Conservation (phyloP, 352 stramenopile genomes). For the Phytophthora pistaciae region DNA sequence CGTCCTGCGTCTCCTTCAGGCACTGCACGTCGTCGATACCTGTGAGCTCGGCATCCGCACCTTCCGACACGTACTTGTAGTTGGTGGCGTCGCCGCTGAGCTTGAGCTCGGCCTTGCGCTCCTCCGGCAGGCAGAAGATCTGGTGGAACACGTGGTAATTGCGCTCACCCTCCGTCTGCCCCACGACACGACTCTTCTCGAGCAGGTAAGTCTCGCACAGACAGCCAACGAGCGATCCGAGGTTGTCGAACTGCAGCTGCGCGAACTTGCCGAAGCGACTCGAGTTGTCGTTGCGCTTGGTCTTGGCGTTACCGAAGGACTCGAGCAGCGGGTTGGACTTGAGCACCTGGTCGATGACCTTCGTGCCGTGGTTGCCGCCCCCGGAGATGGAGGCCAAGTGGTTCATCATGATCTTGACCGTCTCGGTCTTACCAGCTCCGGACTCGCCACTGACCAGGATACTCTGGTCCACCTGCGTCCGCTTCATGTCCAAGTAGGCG, state of each 20-base stretch:
- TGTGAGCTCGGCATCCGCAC: conserved; percentile 59
- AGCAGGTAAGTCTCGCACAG: conserved; percentile 95
- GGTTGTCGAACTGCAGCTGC: conserved; percentile 77
- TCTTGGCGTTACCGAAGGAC: conserved; percentile 86
- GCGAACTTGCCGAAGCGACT: conserved; percentile 86
- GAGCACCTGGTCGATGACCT: conserved; percentile 84
- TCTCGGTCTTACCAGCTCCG: conserved; percentile 94
- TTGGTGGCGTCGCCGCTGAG: conserved; percentile 64
- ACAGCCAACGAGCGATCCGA: conserved; percentile 71
- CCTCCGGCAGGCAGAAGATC: conserved; percentile 75
- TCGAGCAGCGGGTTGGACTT: conserved; percentile 82
- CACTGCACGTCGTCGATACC: conserved; percentile 77
- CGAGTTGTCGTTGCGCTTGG: conserved; percentile 87
- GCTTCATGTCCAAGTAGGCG: conserved; percentile 81
- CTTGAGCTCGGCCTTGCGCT: conserved; percentile 60
- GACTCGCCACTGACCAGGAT: conserved; percentile 90
- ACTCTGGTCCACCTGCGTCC: conserved; percentile 83
- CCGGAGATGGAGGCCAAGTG: conserved; percentile 82
- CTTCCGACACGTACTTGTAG: conserved; percentile 85
- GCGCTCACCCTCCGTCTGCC: conserved; percentile 91
- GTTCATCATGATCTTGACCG: conserved; percentile 95
- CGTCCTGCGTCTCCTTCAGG: conserved; percentile 88
- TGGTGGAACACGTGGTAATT: conserved; percentile 99
- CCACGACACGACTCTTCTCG: conserved; percentile 96
- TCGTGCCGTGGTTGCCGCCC: conserved; percentile 66